A percentile compares a stretch with the other conserved stretches of the same genome.
Conservation (phyloP, 2,329 filamentous ascomycete species). For the Fusarium ramigenum region DNA sequence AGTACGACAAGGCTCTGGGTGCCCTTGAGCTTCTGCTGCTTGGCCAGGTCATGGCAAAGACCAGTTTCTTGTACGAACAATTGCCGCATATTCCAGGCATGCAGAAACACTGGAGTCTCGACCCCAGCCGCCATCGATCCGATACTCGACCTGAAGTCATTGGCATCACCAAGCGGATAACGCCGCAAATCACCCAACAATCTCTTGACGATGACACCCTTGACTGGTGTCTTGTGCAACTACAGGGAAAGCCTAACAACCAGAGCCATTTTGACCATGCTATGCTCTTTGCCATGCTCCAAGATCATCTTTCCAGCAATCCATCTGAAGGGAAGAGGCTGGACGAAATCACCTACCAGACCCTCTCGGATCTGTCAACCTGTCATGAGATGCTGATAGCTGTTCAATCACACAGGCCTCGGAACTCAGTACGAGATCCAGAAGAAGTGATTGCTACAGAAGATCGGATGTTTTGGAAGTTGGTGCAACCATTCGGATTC, state of each 20-base stretch:
- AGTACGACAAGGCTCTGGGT: rapidly evolving
- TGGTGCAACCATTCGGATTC: no score
- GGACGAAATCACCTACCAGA: rapidly evolving
- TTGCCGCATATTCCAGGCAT: neutral
- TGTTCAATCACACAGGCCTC: rapidly evolving
- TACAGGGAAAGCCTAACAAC: neutral
- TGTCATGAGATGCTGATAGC: neutral
- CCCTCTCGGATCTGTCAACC: neutral
- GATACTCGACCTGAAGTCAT: no score
- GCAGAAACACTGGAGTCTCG: neutral
- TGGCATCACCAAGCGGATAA: no score
- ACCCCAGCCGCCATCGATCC: neutral
- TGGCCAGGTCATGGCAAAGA: neutral
- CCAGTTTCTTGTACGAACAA: rapidly evolving
- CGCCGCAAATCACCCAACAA: rapidly evolving
- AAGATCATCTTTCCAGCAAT: rapidly evolving
- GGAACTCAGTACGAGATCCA: no score
- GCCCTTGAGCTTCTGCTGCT: neutral
- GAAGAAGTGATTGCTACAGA: no score
- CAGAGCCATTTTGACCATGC: neutral
- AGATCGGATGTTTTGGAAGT: no score
- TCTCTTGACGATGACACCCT: rapidly evolving
- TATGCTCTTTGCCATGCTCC: neutral
- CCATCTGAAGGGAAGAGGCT: rapidly evolving
- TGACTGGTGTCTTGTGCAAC: neutral